A percentile compares a stretch with the other conserved stretches of the same genome.
Conservation (phyloP, 2,329 filamentous ascomycete genomes). For the Aureobasidium melanogenum region DNA sequence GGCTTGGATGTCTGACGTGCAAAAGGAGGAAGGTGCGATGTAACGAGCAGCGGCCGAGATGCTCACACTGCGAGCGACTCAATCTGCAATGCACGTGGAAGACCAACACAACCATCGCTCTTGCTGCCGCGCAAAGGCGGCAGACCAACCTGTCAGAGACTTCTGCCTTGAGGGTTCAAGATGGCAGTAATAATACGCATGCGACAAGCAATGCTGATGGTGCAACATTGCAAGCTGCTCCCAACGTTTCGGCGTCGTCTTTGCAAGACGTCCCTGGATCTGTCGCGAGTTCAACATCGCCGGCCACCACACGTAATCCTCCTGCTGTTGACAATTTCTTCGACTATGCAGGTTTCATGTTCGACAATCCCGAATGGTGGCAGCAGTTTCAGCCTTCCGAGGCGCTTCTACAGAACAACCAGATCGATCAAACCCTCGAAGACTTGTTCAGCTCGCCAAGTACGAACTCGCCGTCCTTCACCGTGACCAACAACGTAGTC, state of each 20-base stretch:
- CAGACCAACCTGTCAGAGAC: not conserved
- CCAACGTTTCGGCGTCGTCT: not conserved
- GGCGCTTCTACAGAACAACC: not conserved
- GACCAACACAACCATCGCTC: not conserved
- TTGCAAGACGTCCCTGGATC: not conserved
- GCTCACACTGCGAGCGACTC: slow-evolving; percentile 42
- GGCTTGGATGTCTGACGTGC: slow-evolving; percentile 15
- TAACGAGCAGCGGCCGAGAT: slow-evolving; percentile 42
- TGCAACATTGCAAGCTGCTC: not conserved
- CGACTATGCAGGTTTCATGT: slow-evolving; percentile 9
- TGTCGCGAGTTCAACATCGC: not conserved
- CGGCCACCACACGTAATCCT: not conserved
- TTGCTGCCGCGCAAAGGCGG: not conserved
- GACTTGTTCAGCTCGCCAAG: not conserved
- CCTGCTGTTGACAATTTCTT: not conserved
- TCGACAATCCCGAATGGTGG: not conserved
- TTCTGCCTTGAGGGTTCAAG: not conserved
- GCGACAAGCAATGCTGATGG: not conserved
- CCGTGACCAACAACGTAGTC: not conserved
- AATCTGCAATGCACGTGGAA: slow-evolving; percentile 43
- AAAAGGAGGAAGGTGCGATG: slow-evolving; percentile 44
- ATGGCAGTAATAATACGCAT: not conserved
- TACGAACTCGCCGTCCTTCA: not conserved
- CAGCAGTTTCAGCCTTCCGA: not conserved
- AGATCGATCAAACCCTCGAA: not conserved